These are phyloP conservation scores for Sarocladiaceae sp. DNA, from an alignment of 2,329 filamentous ascomycete species.

Conservation along the genomic window DNA sequence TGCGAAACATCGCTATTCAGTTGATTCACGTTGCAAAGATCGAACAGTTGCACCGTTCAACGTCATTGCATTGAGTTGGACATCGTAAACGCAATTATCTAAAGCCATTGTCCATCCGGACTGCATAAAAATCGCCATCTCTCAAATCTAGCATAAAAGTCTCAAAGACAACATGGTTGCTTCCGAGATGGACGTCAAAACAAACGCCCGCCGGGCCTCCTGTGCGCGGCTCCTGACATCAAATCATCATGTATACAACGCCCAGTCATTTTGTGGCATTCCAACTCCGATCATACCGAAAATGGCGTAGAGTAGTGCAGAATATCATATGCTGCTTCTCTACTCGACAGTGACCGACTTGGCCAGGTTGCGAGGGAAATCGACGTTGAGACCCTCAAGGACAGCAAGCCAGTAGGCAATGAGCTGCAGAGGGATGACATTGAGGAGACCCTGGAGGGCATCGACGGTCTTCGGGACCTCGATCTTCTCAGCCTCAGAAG, in stretches of 20 bases:
- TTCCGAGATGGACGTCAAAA: not conserved
- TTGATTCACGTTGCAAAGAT: no score
- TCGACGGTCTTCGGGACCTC: conserved; percentile 96
- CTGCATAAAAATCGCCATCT: not conserved
- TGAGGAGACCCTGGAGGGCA: conserved; percentile 90
- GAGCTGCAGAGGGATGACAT: conserved; percentile 94
- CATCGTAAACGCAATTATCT: not conserved
- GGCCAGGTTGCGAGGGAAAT: conserved; percentile 97
- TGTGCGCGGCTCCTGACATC: conserved; percentile 6
- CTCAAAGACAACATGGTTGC: no score
- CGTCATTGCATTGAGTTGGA: not conserved
- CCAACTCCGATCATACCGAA: conserved; percentile 17
- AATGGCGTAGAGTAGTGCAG: conserved; percentile 12
- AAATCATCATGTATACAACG: conserved; percentile 7
- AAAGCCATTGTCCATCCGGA: not conserved
- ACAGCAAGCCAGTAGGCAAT: conserved; percentile 99
- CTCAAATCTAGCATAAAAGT: not conserved
- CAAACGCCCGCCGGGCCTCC: conserved; percentile 1
- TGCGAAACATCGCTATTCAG: no score
- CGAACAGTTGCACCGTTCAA: no score
- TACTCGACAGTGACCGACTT: conserved; percentile 99
- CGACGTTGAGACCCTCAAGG: conserved; percentile 90
- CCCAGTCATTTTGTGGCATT: conserved; percentile 11
- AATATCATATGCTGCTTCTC: not conserved
- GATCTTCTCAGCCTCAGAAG: conserved; percentile 89